Evolutionary conservation across 148 eudicot genomes (phyloP).

Genomic region (Persicaria maculosa): DNA sequence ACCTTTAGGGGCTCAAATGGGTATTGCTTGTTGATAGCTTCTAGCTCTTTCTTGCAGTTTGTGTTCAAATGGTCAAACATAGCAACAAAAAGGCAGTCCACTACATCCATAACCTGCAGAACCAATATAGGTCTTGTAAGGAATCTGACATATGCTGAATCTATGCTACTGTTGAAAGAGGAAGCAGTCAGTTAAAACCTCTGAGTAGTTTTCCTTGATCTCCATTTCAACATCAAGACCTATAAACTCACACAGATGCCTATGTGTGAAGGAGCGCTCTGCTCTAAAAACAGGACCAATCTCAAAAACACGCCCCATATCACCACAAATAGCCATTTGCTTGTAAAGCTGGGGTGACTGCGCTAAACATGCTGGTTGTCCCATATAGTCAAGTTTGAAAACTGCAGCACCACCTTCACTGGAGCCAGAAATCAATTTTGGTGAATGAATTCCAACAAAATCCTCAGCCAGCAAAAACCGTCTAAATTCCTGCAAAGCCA

Average conservation of each 20-base stretch:
- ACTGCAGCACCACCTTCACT: conserved; percentile 99
- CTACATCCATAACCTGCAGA: conserved; percentile 88
- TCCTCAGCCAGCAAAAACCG: conserved; percentile 51
- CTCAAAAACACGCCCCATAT: conserved; percentile 84
- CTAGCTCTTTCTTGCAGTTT: conserved; percentile 59
- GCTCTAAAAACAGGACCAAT: conserved; percentile 94
- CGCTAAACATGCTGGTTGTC: conserved; percentile 88
- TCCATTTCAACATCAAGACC: conserved; percentile 99
- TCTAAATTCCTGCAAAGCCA: conserved; percentile 50
- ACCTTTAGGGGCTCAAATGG: conserved; percentile 78
- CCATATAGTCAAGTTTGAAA: conserved; percentile 81
- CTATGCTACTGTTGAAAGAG: not conserved
- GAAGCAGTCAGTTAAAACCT: conserved; percentile 32
- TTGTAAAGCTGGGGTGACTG: conserved; percentile 99
- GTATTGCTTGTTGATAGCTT: conserved; percentile 69
- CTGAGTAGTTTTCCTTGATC: conserved; percentile 83
- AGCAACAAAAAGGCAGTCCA: conserved; percentile 67
- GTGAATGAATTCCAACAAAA: conserved; percentile 77
- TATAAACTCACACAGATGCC: conserved; percentile 88
- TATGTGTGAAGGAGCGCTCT: conserved; percentile 83
- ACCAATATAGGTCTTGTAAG: not conserved
- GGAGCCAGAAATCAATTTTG: conserved; percentile 81
- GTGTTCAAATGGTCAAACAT: conserved; percentile 71
- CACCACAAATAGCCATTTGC: conserved; percentile 90
- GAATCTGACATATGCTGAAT: not conserved